Percentiles rank a stretch among this genome's conserved stretches.
Conservation (phyloP, 148 eudicot genomes). For the Rhododendron vialii region DNA sequence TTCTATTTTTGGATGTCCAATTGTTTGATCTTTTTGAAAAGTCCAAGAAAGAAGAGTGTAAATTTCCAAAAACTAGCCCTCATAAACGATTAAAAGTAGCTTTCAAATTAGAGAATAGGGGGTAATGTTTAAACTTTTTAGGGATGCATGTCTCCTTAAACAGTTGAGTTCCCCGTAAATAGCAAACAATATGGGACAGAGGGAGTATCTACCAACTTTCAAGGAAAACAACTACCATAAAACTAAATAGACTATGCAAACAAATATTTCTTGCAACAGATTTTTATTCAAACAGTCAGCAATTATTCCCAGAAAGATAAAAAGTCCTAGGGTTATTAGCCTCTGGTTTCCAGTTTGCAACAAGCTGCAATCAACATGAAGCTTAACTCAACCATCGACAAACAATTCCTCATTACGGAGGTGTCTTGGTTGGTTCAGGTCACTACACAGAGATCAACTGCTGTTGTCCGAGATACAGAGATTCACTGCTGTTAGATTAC, state of each 20-base stretch:
- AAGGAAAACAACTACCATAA: neutral
- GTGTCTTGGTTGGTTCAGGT: neutral
- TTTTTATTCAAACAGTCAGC: neutral
- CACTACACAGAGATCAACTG: neutral
- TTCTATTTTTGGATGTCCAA: too few relatives aligned
- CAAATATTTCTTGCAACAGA: too few relatives aligned
- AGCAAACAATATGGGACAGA: too few relatives aligned
- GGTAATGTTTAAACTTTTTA: too few relatives aligned
- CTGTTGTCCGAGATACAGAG: neutral
- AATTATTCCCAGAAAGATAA: neutral
- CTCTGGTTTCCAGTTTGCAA: neutral
- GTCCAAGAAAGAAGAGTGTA: too few relatives aligned
- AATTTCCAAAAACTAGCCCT: too few relatives aligned
- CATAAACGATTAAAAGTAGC: too few relatives aligned
- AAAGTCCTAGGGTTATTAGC: neutral
- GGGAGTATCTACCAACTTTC: neutral
- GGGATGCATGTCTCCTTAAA: too few relatives aligned
- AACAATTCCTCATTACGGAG: neutral
- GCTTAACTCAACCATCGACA: neutral
- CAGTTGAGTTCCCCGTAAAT: too few relatives aligned
- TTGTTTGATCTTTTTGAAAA: too few relatives aligned
- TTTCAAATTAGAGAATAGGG: too few relatives aligned
- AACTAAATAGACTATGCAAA: neutral
- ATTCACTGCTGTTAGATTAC: neutral
- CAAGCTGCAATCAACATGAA: neutral